Percentiles rank a stretch among this genome's conserved stretches.
These are phyloP conservation scores for Balamuthia mandrillaris DNA, from an alignment of 208 protist species.

Conservation along the genomic window DNA sequence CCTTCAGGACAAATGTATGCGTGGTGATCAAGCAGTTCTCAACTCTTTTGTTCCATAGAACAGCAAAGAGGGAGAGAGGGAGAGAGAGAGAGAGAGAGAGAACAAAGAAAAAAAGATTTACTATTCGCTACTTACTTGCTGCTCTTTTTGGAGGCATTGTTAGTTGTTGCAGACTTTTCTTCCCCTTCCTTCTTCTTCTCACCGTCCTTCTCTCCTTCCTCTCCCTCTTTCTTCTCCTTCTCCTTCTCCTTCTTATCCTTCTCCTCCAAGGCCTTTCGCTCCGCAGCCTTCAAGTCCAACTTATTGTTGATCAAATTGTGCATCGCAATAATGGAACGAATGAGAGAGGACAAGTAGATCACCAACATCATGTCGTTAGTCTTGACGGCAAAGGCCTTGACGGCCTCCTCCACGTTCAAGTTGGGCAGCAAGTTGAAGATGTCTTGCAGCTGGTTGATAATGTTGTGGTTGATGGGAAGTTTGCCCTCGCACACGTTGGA, in stretches of 20 bases:
- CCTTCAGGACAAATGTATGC: not conserved
- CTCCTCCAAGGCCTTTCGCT: not conserved
- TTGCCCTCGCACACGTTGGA: slow-evolving; percentile 67
- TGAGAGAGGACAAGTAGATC: slow-evolving; percentile 83
- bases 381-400: slow-evolving; percentile 72
- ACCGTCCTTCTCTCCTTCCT: not conserved
- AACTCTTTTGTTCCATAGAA: not conserved
- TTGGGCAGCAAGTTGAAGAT: slow-evolving; percentile 90
- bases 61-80: not conserved
- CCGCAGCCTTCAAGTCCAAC: slow-evolving; percentile 33
- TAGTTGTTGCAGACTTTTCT: not conserved
- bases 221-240: not conserved
- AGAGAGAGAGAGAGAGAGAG: not conserved
- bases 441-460: slow-evolving; percentile 82
- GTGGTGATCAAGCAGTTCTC: not conserved
- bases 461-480: slow-evolving; percentile 83
- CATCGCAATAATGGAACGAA: slow-evolving; percentile 82
- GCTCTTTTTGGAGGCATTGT: not conserved
- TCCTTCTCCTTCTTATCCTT: slow-evolving; percentile 27
- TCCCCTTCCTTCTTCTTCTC: not conserved
- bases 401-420: slow-evolving; percentile 69
- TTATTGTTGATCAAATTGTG: slow-evolving; percentile 91
- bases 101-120: not conserved
- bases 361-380: slow-evolving; percentile 74
- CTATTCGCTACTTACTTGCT: not conserved